Conservation (phyloP, 441 rosid genomes). For the Jatropha podagrica region DNA sequence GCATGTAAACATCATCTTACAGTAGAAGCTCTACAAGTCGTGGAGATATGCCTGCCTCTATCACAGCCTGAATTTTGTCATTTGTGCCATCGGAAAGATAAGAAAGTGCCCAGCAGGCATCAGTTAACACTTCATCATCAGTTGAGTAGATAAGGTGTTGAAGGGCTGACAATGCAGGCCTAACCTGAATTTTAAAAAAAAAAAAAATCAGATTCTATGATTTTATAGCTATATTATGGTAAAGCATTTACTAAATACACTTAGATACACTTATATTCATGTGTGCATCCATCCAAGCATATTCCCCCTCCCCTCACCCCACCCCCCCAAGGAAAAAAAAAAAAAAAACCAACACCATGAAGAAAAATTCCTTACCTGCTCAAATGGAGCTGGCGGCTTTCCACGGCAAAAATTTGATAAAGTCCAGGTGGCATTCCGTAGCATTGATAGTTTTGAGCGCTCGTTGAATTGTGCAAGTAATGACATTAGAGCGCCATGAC, state of each 20-base stretch:
- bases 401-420: constrained; percentile 15
- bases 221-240: not conserved
- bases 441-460: constrained; percentile 14
- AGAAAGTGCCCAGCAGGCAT: constrained; percentile 59
- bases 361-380: not conserved
- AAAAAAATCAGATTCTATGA: not conserved
- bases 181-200: not conserved
- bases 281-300: not conserved
- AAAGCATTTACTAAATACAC: not conserved
- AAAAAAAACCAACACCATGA: not conserved
- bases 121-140: constrained; percentile 21
- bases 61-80: constrained; percentile 42
- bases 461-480: constrained; percentile 16
- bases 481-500: constrained; percentile 11
- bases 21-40: constrained; percentile 17
- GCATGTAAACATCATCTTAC: not conserved
- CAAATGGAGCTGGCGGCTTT: constrained; percentile 16
- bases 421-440: constrained; percentile 15
- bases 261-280: not conserved
- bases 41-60: constrained; percentile 7
- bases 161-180: constrained; percentile 14
- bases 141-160: constrained; percentile 16
- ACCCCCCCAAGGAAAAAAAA: no score
- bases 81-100: constrained; percentile 47
- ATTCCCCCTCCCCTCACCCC: not conserved